Evolutionary conservation across 805 yeast species (phyloP).

Genomic region (Ogataea henricii): DNA sequence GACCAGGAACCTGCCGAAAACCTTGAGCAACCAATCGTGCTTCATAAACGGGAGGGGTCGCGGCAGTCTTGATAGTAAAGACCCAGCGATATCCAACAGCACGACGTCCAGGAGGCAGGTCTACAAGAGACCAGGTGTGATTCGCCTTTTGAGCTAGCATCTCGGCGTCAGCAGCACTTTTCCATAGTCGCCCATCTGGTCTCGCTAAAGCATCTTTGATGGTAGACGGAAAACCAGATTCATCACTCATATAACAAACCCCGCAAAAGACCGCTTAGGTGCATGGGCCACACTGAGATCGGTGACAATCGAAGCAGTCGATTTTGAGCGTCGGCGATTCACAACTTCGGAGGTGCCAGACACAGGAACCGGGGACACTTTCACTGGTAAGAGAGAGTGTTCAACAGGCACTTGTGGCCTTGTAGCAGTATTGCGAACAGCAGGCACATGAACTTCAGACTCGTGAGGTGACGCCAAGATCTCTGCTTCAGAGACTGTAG

Average conservation of each 20-base stretch:
- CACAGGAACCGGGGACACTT: too few relatives aligned
- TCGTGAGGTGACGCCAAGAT: too few relatives aligned
- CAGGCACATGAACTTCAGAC: too few relatives aligned
- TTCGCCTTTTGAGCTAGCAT: conserved; percentile 1
- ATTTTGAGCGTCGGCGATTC: background rate
- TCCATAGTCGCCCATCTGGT: background rate
- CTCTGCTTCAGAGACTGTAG: too few relatives aligned
- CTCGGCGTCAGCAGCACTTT: background rate
- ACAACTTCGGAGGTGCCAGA: background rate
- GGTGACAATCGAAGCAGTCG: background rate
- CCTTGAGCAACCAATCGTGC: conserved; percentile 8
- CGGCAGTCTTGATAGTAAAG: background rate
- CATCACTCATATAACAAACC: background rate
- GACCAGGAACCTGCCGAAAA: background rate
- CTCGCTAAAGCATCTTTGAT: background rate
- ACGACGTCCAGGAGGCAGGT: conserved; percentile 1
- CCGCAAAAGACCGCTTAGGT: background rate
- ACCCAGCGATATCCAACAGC: conserved; percentile 7
- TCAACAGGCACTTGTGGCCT: background rate
- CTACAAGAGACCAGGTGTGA: background rate
- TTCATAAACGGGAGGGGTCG: background rate
- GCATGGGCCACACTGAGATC: background rate
- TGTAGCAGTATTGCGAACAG: background rate
- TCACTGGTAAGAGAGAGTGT: background rate
- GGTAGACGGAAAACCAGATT: background rate